Evolutionary conservation across 345 rosid genomes (phyloP), one percentile per base, ranked within the genome.

Genomic region (Brassica juncea): DNA sequence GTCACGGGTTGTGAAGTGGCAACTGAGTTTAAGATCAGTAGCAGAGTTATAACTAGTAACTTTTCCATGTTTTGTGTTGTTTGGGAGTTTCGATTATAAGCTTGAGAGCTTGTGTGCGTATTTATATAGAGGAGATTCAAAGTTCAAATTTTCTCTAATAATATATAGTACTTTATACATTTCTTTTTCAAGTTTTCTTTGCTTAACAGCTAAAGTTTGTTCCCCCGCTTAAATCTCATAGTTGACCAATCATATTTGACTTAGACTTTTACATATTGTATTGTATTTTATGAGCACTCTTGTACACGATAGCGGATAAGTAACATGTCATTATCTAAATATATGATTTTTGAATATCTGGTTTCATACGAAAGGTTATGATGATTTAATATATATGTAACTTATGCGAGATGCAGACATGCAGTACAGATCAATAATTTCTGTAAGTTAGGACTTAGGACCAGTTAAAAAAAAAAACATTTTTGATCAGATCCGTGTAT

Each of bases 1-100:
- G 57, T 66, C 74, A 69, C 58, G 2, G 71, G 2, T 7, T 79
- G 77, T 59, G 82, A 79, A 44, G 77, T 79, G 21, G 62, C 62
- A 5, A 72, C 0, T 54, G 72, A 57, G 4, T 14, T 3, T 37
- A 66, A 39, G 60, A 71, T 34, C 0, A 71, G 67, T 66, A 78
- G 14, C 3, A 72, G 39, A 55, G 27, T 16, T 2, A 55, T 5
- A 44, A 71, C n/a, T 12, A 47, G 54, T 49, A 70, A 9, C 12
- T 27, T 64, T 49, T 54, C 12, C 81, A 71, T 76, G 2, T 2
- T 42, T 58, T 6, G 21, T 6, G 21, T 10, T 44, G 68, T 76
- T 59, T 76, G 2, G 47, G 4, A 28, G 28, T 59, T 47, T 35
- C 47, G 57, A 39, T 76, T 47, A 30, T 39, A 60, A 16, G 28